Conservation (phyloP, 768 basidiomycete species). For the Suillus variegatus region DNA sequence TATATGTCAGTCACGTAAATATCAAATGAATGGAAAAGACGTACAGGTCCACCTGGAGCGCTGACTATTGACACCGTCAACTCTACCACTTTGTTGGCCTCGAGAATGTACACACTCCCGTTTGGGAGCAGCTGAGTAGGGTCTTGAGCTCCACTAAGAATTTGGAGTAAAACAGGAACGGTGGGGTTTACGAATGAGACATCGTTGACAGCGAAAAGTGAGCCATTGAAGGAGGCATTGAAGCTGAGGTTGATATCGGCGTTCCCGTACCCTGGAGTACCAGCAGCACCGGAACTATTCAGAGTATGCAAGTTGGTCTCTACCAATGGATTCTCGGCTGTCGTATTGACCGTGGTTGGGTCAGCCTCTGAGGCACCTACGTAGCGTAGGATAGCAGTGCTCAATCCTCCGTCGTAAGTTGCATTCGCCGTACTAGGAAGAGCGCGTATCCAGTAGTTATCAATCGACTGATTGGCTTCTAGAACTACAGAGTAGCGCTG, state of each 20-base stretch:
- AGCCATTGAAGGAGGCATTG: conserved; percentile 5
- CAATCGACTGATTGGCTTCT: conserved; percentile 32
- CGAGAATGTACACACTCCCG: conserved; percentile 24
- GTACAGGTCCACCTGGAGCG: conserved; percentile 1
- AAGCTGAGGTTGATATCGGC: conserved; percentile 43
- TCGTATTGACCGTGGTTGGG: conserved; percentile 38
- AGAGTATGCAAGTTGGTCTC: conserved; percentile 32
- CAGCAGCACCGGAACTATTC: conserved; percentile 37
- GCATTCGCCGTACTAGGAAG: conserved; percentile 24
- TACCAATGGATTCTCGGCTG: conserved; percentile 25
- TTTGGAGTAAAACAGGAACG: conserved; percentile 46
- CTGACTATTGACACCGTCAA: conserved; percentile 13
- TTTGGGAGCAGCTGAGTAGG: conserved; percentile 27
- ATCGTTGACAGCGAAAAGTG: conserved; percentile 17
- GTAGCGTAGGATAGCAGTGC: conserved; percentile 58
- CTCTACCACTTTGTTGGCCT: conserved; percentile 31
- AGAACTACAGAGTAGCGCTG: conserved; percentile 34
- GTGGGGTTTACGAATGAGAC: conserved; percentile 26
- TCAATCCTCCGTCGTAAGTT: conserved; percentile 42
- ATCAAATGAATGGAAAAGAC: neutral
- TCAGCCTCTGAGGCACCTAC: conserved; percentile 38
- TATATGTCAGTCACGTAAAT: neutral
- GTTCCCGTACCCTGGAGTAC: conserved; percentile 35
- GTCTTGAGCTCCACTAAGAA: conserved; percentile 39
- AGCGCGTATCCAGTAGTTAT: conserved; percentile 52